Base-by-base conservation (phyloP, 805 yeast genomes). In the Candida nonsorbophila region DNA sequence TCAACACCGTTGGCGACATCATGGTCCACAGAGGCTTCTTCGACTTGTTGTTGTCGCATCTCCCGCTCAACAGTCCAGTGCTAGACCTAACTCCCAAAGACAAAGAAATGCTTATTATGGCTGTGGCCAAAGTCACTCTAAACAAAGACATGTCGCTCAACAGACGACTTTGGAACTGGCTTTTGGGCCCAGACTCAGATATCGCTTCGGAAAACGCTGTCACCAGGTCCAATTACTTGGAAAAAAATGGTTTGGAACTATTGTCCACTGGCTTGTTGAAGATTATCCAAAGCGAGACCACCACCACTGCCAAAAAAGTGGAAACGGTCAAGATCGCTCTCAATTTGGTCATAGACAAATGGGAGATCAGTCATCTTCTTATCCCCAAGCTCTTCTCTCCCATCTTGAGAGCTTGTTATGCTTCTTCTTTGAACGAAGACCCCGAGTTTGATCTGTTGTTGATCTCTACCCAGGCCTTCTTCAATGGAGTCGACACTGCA, bases 91-190 rank as follows among this genome's bases (percentile, higher is more conserved):
- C 74, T 1, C 43, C 55, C 0, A 57, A 64, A 5, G 95, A 86
- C 44, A 69, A 72, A 27, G 70, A 73, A 36, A 43, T 70, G 17
- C 55, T 87, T 21, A 51, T 86, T 11, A 61, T 79, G 54, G 64
- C 77, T 7, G 79, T 87, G 21, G 71, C 86, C 15, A 55, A 67
- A 7, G 77, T 88, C 0, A 80, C 92, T 3, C 59, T 86, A 24
- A 75, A 81, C 25, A 79, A 79, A 42, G 99, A 92, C 53, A 86
- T 92, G 96, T 86, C 97, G 6, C 67, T 92, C 35, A 92, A 92
- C 53, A 70, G 98, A 54, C 71, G 99, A 44, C 66, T 92, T 13
- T 88, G 97, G 96, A 79, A 72, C 35, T 92, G 96, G 94, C 59
- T 92, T 6, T 55, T 90, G 16, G 97, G 97, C 0, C 92, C 95